These are phyloP conservation scores for Mortierella sp. DNA, from an alignment of 371 early-diverging fungal genomes.

Conservation along the genomic window DNA sequence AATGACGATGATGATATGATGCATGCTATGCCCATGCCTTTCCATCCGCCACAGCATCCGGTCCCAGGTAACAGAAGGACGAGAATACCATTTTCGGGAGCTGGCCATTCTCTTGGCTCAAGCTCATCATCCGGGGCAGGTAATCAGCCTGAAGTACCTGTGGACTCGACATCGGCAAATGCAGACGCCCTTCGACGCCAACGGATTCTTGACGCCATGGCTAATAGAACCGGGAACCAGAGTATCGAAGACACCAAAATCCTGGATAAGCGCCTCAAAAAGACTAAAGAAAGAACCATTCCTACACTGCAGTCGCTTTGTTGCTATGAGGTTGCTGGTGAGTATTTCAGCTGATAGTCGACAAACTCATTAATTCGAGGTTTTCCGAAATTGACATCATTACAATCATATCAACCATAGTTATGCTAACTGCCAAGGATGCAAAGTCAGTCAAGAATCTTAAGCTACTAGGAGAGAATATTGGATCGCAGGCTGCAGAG, in stretches of 20 bases:
- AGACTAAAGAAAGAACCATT: slow-evolving; percentile 20
- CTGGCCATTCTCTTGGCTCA: slow-evolving; percentile 41
- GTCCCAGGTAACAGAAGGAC: slow-evolving; percentile 19
- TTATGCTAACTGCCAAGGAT: slow-evolving; percentile 37
- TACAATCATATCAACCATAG: slow-evolving; percentile 8
- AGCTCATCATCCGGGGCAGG: neutral
- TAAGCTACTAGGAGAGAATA: slow-evolving; percentile 22
- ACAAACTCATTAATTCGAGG: neutral
- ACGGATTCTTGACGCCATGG: slow-evolving; percentile 42
- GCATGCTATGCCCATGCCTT: slow-evolving; percentile 40
- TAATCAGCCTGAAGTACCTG: neutral
- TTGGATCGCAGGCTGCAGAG: slow-evolving; percentile 44
- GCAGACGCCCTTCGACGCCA: slow-evolving; percentile 28
- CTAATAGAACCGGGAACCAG: slow-evolving; percentile 14
- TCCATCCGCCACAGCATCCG: slow-evolving; percentile 20
- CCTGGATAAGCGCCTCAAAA: neutral
- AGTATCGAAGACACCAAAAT: neutral
- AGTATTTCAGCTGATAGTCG: neutral
- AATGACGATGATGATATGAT: slow-evolving; percentile 32
- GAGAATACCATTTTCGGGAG: slow-evolving; percentile 43
- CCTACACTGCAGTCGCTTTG: slow-evolving; percentile 38
- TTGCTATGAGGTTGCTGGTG: slow-evolving; percentile 49
- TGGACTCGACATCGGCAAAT: slow-evolving; percentile 7
- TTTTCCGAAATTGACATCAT: neutral
- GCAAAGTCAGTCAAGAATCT: slow-evolving; percentile 26